Evolutionary conservation across 2,329 filamentous ascomycete species (phyloP).

Genomic region (Ascochyta koolunga): DNA sequence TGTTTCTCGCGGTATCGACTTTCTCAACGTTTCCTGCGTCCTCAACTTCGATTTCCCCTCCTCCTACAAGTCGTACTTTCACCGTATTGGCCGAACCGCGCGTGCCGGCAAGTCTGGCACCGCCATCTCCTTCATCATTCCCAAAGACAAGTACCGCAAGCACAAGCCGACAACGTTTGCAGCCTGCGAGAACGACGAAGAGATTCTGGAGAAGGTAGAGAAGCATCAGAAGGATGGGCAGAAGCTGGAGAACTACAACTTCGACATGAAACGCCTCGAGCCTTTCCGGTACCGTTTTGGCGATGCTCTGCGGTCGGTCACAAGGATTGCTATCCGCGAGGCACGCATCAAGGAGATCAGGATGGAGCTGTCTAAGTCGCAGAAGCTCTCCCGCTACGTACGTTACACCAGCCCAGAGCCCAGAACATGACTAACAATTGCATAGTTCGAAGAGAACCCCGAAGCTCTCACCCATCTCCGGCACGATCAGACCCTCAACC

Average conservation of each 20-base stretch:
- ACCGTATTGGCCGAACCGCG: conserved; percentile 92
- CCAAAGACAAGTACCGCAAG: conserved; percentile 80
- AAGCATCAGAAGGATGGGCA: conserved; percentile 82
- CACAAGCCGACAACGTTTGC: conserved; percentile 84
- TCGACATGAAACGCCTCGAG: conserved; percentile 93
- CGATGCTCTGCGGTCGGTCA: conserved; percentile 88
- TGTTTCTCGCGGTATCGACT: conserved; percentile 95
- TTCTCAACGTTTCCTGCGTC: conserved; percentile 81
- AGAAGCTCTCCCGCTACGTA: conserved; percentile 68
- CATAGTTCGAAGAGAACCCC: conserved; percentile 95
- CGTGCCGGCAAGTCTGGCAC: conserved; percentile 91
- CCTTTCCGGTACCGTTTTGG: conserved; percentile 89
- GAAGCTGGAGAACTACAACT: conserved; percentile 87
- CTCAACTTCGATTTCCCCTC: conserved; percentile 96
- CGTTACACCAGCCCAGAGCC: neutral
- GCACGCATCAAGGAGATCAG: conserved; percentile 86
- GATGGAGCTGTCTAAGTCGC: conserved; percentile 88
- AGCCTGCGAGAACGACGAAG: conserved; percentile 81
- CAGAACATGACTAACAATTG: conserved; percentile 15
- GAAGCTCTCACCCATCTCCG: conserved; percentile 84
- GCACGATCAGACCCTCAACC: conserved; percentile 81
- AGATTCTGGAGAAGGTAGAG: conserved; percentile 78
- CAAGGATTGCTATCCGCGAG: conserved; percentile 86
- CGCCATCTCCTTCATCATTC: conserved; percentile 93
- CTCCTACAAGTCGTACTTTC: conserved; percentile 91